Evolutionary conservation across 1,284 basidiomycete species (phyloP), one percentile per base, ranked within the genome.

Genomic region (Cystobasidiaceae sp.): DNA sequence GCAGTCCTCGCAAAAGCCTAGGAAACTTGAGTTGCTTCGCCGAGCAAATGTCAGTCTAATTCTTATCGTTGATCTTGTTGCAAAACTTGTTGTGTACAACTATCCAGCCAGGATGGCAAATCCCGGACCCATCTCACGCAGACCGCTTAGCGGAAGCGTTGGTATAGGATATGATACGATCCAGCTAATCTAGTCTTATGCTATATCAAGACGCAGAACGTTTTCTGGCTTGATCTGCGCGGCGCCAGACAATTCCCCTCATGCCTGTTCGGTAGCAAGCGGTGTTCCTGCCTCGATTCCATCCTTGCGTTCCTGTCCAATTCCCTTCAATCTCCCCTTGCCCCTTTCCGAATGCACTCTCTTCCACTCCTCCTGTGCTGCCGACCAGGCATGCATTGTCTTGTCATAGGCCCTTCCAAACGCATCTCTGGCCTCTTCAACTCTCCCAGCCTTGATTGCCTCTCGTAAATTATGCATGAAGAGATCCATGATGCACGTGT

Each of bases 381-480:
- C 43, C 13, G 17, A n/a, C 39, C 41, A 51, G 21, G 30, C 33
- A 2, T 19, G 21, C 0, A 54, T 9, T 17, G 32, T 21, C 8
- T 34, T 33, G 2, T 23, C 28, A 30, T 68, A 68, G 6, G 27
- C 25, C 11, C 34, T 32, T 4, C 44, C 28, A 43, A 68, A 68
- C 1, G 2, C 21, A 23, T 44, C 32, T 15, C 28, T 49, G 13
- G 43, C 62, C n/a, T 28, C 6, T 19, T 56, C 43, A 41, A 68
- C 34, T 4, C 7, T 56, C 11, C 52, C 62, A 11, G 46, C 23
- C n/a, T 64, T 48, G 21, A 56, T 51, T 0, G 83, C 74, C 0
- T 63, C 48, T 28, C 87, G 81, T 0, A 89, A 77, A 0, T 82
- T 82, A 0, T 75, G 76, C 60, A 89, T 83, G 75, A 91, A 88